These are phyloP conservation scores for Solanum ossicruentum DNA, from an alignment of 257 asterid species.

Conservation along the genomic window DNA sequence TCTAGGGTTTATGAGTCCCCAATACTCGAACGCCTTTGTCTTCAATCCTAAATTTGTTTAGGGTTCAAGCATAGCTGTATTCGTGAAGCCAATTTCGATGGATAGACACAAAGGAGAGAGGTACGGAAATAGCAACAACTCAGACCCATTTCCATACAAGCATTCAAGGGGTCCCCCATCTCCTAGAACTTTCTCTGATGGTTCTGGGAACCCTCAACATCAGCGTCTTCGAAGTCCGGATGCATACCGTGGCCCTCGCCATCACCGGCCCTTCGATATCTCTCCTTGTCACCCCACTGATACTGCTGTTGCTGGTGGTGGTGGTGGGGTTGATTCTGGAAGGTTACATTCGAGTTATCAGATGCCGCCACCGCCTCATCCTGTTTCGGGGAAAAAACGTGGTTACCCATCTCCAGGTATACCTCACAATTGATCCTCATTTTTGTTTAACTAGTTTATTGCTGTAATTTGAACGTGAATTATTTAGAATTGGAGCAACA, in stretches of 20 bases:
- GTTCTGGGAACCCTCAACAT: constrained; percentile 6
- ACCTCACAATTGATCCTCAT: not conserved
- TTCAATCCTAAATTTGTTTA: not conserved
- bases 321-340: constrained; percentile 19
- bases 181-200: constrained; percentile 11
- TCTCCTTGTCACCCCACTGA: constrained; percentile 32
- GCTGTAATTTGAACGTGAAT: not conserved
- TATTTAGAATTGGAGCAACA: not conserved
- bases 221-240: not conserved
- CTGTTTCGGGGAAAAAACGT: constrained; percentile 67
- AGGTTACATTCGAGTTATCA: constrained; percentile 30
- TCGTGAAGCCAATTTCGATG: constrained; percentile 12
- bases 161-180: not conserved
- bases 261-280: not conserved
- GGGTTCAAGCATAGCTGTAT: not conserved
- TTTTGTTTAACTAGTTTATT: not conserved
- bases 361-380: constrained; percentile 10
- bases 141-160: not conserved
- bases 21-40: not conserved
- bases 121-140: constrained; percentile 16
- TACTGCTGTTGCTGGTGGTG: constrained; percentile 22
- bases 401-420: constrained; percentile 66
- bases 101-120: constrained; percentile 46
- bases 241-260: not conserved
- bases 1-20: not conserved